Conservation (phyloP, 352 stramenopile species). For the Phytophthora megakarya region DNA sequence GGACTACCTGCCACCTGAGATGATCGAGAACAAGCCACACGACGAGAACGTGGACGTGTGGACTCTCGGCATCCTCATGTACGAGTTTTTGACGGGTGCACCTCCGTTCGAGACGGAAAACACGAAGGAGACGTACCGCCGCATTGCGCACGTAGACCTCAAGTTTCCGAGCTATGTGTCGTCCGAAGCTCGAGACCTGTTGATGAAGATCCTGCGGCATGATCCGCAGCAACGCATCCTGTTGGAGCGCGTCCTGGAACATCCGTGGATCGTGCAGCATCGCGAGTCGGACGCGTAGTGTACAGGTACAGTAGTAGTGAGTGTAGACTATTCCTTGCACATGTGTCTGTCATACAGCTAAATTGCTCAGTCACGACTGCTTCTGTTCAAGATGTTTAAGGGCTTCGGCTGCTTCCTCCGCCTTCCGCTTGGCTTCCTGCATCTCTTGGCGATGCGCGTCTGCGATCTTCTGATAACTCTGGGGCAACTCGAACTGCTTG, state of each 20-base stretch:
- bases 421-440: constrained; percentile 5
- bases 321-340: constrained; percentile 41
- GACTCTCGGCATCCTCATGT: constrained; percentile 98
- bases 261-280: constrained; percentile 95
- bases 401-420: constrained; percentile 9
- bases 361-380: not conserved
- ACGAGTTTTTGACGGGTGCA: constrained; percentile 97
- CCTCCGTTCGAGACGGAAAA: constrained; percentile 98
- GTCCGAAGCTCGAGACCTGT: constrained; percentile 90
- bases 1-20: constrained; percentile 99
- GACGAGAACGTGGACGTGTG: constrained; percentile 98
- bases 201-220: constrained; percentile 96
- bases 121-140: constrained; percentile 93
- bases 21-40: constrained; percentile 98
- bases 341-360: constrained; percentile 30
- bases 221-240: constrained; percentile 94
- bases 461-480: constrained; percentile 72
- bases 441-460: constrained; percentile 49
- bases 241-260: constrained; percentile 92
- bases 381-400: constrained; percentile 23
- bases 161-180: constrained; percentile 94
- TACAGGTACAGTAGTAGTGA: constrained; percentile 37
- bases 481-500: constrained; percentile 78
- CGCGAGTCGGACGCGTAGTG: constrained; percentile 37
- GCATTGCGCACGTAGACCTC: constrained; percentile 96